These are phyloP conservation scores for Tricholomella constricta DNA, from an alignment of 768 basidiomycete genomes.

Conservation along the genomic window DNA sequence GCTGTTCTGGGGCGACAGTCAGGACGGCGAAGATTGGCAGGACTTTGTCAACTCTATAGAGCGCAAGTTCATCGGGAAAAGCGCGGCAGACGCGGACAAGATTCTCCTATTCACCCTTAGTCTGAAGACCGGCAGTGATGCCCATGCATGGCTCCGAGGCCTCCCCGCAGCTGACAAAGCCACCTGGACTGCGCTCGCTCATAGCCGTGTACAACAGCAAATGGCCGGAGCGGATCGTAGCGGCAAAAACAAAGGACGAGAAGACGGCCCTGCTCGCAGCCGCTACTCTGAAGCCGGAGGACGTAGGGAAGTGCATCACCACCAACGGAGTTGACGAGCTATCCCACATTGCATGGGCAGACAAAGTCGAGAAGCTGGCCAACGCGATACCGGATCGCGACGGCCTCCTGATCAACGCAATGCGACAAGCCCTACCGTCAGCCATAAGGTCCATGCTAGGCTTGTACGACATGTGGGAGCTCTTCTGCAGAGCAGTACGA, in stretches of 20 bases:
- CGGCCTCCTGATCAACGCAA: slow-evolving; percentile 13
- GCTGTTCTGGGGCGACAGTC: slow-evolving; percentile 7
- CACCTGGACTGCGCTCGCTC: slow-evolving; percentile 14
- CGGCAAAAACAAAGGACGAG: not conserved
- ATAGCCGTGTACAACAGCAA: slow-evolving; percentile 9
- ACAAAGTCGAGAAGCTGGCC: slow-evolving; percentile 18
- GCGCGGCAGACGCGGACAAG: slow-evolving; percentile 9
- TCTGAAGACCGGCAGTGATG: slow-evolving; percentile 12
- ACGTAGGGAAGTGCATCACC: slow-evolving; percentile 17
- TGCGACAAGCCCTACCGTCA: slow-evolving; percentile 11
- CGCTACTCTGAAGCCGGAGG: slow-evolving; percentile 9
- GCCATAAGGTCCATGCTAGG: slow-evolving; percentile 1
- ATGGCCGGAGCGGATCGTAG: slow-evolving; percentile 17
- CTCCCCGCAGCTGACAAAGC: slow-evolving; percentile 7
- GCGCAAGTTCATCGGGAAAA: slow-evolving; percentile 1
- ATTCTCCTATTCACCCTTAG: slow-evolving; percentile 5
- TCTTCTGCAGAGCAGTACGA: slow-evolving; percentile 14
- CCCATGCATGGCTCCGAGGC: slow-evolving; percentile 16
- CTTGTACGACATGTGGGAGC: slow-evolving; percentile 11
- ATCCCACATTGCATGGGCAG: slow-evolving; percentile 24
- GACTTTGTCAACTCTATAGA: slow-evolving; percentile 22
- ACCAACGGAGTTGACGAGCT: slow-evolving; percentile 19
- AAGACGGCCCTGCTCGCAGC: slow-evolving; percentile 5
- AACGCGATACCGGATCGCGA: slow-evolving; percentile 14
- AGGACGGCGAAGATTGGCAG: slow-evolving; percentile 14